Evolutionary conservation across 2,329 filamentous ascomycete genomes (phyloP).

Genomic region (Fusarium scirpi): DNA sequence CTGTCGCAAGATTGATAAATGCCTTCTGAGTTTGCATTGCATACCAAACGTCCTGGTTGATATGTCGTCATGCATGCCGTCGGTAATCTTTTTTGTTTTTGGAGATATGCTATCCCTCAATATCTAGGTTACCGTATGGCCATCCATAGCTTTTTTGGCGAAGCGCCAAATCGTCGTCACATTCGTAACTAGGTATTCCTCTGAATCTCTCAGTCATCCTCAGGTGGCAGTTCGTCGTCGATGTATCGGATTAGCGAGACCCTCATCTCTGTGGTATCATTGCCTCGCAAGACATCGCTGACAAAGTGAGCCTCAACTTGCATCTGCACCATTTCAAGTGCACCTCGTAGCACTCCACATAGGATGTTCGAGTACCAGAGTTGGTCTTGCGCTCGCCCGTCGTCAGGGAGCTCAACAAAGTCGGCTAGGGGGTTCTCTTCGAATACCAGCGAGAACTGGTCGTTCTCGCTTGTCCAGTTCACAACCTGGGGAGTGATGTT

Average conservation of each 20-base stretch:
- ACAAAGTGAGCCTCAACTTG: conserved; percentile 97
- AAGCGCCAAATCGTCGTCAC: conserved; percentile 17
- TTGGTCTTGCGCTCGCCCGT: conserved; percentile 94
- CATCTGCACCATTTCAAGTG: conserved; percentile 99
- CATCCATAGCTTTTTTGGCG: background rate
- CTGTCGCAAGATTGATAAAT: conserved; percentile 22
- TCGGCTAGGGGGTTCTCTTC: conserved; percentile 97
- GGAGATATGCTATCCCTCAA: background rate
- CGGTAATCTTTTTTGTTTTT: background rate
- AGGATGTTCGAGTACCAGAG: conserved; percentile 99
- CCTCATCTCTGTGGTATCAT: conserved; percentile 97
- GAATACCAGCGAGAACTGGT: conserved; percentile 95
- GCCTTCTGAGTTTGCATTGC: conserved; percentile 15
- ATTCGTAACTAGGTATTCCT: background rate
- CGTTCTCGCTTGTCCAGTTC: conserved; percentile 96
- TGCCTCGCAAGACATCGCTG: conserved; percentile 90
- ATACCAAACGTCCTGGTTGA: conserved; percentile 15
- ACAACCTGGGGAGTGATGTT: conserved; percentile 94
- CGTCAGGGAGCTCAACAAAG: conserved; percentile 96
- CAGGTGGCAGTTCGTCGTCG: conserved; percentile 95
- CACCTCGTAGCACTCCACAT: conserved; percentile 89
- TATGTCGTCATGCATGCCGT: conserved; percentile 10
- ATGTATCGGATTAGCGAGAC: conserved; percentile 93
- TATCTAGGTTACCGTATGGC: conserved; percentile 7
- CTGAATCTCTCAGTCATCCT: conserved; percentile 78